Conservation (phyloP, 129 eudicot genomes). For the Tanacetum coccineum region DNA sequence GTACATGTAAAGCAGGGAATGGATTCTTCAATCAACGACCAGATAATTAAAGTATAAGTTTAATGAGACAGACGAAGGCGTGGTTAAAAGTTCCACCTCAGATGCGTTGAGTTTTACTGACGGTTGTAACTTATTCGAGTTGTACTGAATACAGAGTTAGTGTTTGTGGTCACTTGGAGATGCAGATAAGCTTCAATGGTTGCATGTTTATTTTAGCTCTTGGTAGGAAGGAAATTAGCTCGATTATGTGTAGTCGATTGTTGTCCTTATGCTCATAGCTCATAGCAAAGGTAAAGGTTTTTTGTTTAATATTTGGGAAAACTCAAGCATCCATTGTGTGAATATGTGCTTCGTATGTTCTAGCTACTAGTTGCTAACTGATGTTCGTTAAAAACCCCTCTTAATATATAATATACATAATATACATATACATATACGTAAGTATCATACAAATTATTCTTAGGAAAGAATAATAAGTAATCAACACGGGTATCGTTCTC, state of each 20-base stretch:
- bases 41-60: conserved; percentile 64
- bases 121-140: conserved; percentile 57
- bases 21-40: conserved; percentile 54
- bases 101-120: conserved; percentile 64
- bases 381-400: too few species aligned
- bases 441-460: too few species aligned
- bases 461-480: too few species aligned
- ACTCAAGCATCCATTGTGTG: conserved; percentile 55
- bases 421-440: too few species aligned
- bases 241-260: conserved; percentile 62
- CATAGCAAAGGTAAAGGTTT: conserved; percentile 79
- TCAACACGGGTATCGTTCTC: too few species aligned
- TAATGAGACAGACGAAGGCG: conserved; percentile 56
- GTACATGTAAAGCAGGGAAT: conserved; percentile 70
- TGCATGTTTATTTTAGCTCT: conserved; percentile 60
- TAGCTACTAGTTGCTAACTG: too few species aligned
- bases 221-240: conserved; percentile 66
- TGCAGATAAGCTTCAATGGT: conserved; percentile 86
- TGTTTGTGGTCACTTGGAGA: conserved; percentile 94
- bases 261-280: conserved; percentile 31
- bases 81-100: conserved; percentile 68
- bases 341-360: background rate
- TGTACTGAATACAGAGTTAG: conserved; percentile 93
- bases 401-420: too few species aligned
- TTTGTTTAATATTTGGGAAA: conserved; percentile 90